Base-by-base conservation (phyloP, 441 rosid species). In the Populus trichocarpa region DNA sequence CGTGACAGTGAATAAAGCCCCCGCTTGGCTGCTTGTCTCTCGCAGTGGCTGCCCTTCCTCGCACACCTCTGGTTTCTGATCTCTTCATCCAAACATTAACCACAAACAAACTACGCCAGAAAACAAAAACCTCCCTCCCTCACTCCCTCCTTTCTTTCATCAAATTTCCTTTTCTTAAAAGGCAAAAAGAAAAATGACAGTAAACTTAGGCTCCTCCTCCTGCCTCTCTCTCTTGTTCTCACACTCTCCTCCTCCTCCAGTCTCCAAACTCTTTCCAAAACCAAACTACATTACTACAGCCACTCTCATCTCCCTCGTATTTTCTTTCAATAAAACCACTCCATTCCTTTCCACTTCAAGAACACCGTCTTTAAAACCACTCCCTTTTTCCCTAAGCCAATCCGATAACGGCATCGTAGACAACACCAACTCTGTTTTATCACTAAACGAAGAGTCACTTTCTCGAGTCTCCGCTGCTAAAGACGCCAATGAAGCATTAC, bases 401-500 rank as follows among this genome's bases (percentile, higher is more conserved):
- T 80, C 77, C 75, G 77, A 30, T 30, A 30, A 30, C 32, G 32
- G 3, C 3, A 30, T 30, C 32, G 32, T 30, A 3, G 77, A 76
- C 42, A 77, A 26, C 40, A 28, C 11, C 25, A 68, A 77, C 71
- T 80, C 85, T 20, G 42, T 33, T 57, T 32, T 74, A 7, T 14
- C 10, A 12, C 25, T 68, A 5, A 80, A 85, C 53, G 88, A 89
- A 65, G 87, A 84, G 70, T 75, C 87, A 79, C 83, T 95, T 18
- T 67, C 76, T 32, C 78, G 84, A 72, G 86, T 88, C 64, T 85
- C 94, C 6, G 80, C 83, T 73, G 90, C 89, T 69, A 84, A 85
- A 77, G 92, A 90, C 64, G 92, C 98, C n/a, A 79, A 80, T 36
- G 93, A 91, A 83, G 99, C 89, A 8, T 81, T 96, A 67, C 75